Evolutionary conservation across 2,329 filamentous ascomycete species (phyloP).

Genomic region (Kalaharituber pfeilii): DNA sequence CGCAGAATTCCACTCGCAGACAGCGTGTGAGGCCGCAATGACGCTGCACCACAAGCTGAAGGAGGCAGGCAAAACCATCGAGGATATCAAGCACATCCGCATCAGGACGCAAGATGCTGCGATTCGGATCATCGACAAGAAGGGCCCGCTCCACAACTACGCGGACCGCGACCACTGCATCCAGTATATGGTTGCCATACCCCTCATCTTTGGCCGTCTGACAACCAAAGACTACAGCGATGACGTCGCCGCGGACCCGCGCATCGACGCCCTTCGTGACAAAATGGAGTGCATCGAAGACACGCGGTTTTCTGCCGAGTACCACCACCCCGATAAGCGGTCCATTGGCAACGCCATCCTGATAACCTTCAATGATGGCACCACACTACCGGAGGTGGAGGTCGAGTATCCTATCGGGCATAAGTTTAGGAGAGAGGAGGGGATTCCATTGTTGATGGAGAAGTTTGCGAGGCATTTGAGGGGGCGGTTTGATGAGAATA

Average conservation of each 20-base stretch:
- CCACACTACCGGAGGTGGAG: constrained; percentile 71
- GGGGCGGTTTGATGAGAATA: constrained; percentile 59
- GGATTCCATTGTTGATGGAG: constrained; percentile 86
- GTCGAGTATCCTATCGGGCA: constrained; percentile 93
- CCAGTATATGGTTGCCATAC: constrained; percentile 96
- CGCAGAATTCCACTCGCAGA: constrained; percentile 97
- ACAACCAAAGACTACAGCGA: constrained; percentile 89
- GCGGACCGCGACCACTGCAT: constrained; percentile 99
- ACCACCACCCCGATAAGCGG: constrained; percentile 82
- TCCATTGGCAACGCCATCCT: constrained; percentile 96
- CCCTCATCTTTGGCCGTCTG: constrained; percentile 89
- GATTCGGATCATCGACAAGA: constrained; percentile 98
- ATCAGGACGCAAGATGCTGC: constrained; percentile 97
- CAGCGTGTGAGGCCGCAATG: constrained; percentile 85
- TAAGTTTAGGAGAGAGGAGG: constrained; percentile 77
- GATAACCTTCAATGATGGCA: constrained; percentile 87
- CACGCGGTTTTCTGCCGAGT: constrained; percentile 81
- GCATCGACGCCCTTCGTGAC: constrained; percentile 80
- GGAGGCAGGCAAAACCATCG: constrained; percentile 70
- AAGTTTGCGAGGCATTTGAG: constrained; percentile 89
- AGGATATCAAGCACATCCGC: constrained; percentile 80
- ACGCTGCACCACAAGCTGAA: constrained; percentile 72
- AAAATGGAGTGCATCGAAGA: constrained; percentile 96
- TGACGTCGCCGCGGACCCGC: constrained; percentile 70
- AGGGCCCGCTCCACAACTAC: constrained; percentile 99